These are phyloP conservation scores for Populus tomentosa DNA, from an alignment of 441 rosid genomes.

Conservation along the genomic window DNA sequence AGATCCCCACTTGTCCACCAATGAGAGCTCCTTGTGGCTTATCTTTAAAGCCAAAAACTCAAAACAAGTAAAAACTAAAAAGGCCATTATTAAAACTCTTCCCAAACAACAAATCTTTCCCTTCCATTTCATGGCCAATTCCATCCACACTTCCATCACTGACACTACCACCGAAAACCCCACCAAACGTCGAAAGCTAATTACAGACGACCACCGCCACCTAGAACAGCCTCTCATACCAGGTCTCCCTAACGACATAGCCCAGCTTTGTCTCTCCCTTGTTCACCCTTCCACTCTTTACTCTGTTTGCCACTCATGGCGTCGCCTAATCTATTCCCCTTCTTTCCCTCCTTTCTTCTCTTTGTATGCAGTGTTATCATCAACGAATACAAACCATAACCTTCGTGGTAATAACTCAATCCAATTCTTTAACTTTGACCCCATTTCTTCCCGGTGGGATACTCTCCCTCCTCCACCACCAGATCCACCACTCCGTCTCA, in stretches of 20 bases:
- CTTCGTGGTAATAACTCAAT: slow-evolving; percentile 3
- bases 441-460: slow-evolving; percentile 43
- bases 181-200: slow-evolving; percentile 23
- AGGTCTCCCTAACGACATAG: slow-evolving; percentile 49
- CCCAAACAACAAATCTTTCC: background rate
- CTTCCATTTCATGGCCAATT: background rate
- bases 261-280: slow-evolving; percentile 40
- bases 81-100: background rate
- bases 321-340: slow-evolving; percentile 47
- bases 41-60: background rate
- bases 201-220: background rate
- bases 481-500: slow-evolving; percentile 33
- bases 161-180: background rate
- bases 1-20: background rate
- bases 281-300: slow-evolving; percentile 38
- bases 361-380: slow-evolving; percentile 40
- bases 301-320: slow-evolving; percentile 56
- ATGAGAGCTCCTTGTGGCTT: background rate
- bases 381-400: background rate
- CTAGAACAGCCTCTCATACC: slow-evolving; percentile 33
- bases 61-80: background rate
- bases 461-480: slow-evolving; percentile 41
- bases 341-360: slow-evolving; percentile 50
- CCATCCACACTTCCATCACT: background rate
- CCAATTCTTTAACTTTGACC: slow-evolving; percentile 40